A percentile compares a stretch with the other conserved stretches of the same genome.
These are phyloP conservation scores for Hydnum rufescens DNA, from an alignment of 768 basidiomycete species.

Conservation along the genomic window DNA sequence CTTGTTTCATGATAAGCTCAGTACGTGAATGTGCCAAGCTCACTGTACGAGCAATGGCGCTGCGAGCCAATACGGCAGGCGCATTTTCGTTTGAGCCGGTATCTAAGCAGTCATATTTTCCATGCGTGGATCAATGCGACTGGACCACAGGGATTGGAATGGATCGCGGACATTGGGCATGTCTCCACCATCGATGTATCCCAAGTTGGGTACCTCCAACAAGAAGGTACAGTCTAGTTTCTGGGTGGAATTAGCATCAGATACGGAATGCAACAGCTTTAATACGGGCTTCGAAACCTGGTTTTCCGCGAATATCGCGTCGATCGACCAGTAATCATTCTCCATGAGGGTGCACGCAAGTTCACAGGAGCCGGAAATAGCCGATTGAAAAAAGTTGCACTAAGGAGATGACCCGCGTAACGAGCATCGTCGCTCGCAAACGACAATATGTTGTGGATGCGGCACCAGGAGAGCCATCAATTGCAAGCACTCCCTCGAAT, in stretches of 20 bases:
- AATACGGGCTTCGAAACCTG: constrained; percentile 28
- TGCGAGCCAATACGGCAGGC: constrained; percentile 81
- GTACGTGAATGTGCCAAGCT: constrained; percentile 11
- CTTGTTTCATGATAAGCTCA: background rate
- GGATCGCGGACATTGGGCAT: constrained; percentile 50
- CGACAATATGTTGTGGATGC: background rate
- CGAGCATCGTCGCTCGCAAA: constrained; percentile 6
- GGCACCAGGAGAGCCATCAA: background rate
- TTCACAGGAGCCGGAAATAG: no score
- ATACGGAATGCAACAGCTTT: background rate
- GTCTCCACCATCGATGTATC: constrained; percentile 71
- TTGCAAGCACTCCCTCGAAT: background rate
- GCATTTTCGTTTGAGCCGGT: constrained; percentile 49
- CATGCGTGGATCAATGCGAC: background rate
- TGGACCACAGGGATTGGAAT: background rate
- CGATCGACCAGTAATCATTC: constrained; percentile 80
- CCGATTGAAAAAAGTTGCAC: no score
- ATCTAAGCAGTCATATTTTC: constrained; percentile 30
- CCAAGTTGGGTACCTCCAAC: constrained; percentile 63
- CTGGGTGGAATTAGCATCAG: constrained; percentile 20
- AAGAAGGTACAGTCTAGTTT: constrained; percentile 92
- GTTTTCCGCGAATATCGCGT: constrained; percentile 80
- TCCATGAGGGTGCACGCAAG: no score
- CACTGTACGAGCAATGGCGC: constrained; percentile 72
- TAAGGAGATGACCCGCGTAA: constrained; percentile 10